phyloP scores from a whole-genome alignment of 2,329 filamentous ascomycete genomes.

The Talaromyces sp. region DNA sequence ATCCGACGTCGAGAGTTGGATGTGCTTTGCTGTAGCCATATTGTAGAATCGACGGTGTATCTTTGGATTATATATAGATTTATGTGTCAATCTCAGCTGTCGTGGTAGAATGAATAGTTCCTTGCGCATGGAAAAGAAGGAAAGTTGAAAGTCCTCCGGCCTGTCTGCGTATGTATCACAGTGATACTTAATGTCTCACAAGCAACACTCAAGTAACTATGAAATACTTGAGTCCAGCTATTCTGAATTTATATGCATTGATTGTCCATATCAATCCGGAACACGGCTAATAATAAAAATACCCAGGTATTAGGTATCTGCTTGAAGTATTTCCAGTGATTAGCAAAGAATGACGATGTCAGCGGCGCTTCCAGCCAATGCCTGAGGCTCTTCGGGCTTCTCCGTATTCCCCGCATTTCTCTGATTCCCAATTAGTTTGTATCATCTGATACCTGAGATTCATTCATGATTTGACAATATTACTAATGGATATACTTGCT shows the following conservation, averaged over 20 bases:
- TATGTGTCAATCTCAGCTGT: background rate
- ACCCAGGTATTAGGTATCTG: too few species aligned
- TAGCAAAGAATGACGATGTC: background rate
- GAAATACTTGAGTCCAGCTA: background rate
- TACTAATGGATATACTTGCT: background rate
- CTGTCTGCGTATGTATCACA: background rate
- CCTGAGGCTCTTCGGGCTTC: background rate
- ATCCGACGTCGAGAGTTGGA: slow-evolving; percentile 45
- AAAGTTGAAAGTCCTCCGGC: background rate
- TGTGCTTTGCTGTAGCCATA: slow-evolving; percentile 50
- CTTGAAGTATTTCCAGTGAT: background rate
- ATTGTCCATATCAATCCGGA: background rate
- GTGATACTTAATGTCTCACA: background rate
- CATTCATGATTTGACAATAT: background rate
- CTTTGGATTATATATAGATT: background rate
- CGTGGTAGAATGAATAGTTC: background rate
- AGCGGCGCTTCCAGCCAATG: background rate
- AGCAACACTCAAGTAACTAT: background rate
- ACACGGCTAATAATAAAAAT: too few species aligned
- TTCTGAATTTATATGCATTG: background rate
- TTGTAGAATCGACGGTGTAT: slow-evolving; percentile 9
- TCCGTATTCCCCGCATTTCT: background rate
- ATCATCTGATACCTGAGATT: background rate
- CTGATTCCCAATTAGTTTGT: background rate
- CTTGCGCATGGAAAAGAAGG: background rate